Conservation (phyloP, 352 stramenopile species). For the Pythium aphanidermatum region DNA sequence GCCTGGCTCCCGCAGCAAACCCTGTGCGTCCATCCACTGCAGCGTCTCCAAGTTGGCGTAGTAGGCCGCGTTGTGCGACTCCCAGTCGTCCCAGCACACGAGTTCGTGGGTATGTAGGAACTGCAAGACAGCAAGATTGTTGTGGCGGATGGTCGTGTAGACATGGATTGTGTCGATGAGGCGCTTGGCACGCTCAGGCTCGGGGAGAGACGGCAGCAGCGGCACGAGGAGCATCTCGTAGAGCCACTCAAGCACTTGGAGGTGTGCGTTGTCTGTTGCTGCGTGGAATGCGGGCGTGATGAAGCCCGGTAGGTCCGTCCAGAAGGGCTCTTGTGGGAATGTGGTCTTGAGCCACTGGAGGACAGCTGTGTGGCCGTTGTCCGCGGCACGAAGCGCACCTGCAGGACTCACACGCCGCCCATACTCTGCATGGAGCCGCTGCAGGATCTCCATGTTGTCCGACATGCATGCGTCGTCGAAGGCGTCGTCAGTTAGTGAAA, state of each 20-base stretch:
- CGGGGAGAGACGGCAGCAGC: background rate
- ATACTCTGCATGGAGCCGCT: background rate
- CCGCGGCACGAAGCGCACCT: slow-evolving; percentile 8
- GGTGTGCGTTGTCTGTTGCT: slow-evolving; percentile 4
- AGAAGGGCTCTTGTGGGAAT: slow-evolving; percentile 12
- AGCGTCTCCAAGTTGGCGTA: slow-evolving; percentile 5
- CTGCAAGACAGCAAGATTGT: slow-evolving; percentile 3
- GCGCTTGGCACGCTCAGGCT: background rate
- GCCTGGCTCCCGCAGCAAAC: slow-evolving; percentile 4
- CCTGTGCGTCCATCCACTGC: slow-evolving; percentile 3
- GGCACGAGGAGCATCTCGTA: slow-evolving; percentile 14
- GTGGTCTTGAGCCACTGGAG: slow-evolving; percentile 1
- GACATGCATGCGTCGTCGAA: slow-evolving; percentile 27
- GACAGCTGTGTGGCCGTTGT: slow-evolving; percentile 7
- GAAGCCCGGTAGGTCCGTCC: slow-evolving; percentile 11
- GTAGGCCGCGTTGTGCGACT: slow-evolving; percentile 10
- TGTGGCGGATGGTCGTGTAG: slow-evolving; percentile 4
- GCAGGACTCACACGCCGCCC: background rate
- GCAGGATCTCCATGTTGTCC: slow-evolving; percentile 23
- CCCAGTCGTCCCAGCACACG: slow-evolving; percentile 13
- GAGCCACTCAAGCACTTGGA: slow-evolving; percentile 14
- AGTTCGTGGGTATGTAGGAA: slow-evolving; percentile 5
- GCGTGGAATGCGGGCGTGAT: slow-evolving; percentile 9
- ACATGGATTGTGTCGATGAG: slow-evolving; percentile 1
- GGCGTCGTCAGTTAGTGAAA: slow-evolving; percentile 15